Evolutionary conservation across 495 filamentous ascomycete genomes (phyloP).

Genomic region (Xylaria flabelliformis): DNA sequence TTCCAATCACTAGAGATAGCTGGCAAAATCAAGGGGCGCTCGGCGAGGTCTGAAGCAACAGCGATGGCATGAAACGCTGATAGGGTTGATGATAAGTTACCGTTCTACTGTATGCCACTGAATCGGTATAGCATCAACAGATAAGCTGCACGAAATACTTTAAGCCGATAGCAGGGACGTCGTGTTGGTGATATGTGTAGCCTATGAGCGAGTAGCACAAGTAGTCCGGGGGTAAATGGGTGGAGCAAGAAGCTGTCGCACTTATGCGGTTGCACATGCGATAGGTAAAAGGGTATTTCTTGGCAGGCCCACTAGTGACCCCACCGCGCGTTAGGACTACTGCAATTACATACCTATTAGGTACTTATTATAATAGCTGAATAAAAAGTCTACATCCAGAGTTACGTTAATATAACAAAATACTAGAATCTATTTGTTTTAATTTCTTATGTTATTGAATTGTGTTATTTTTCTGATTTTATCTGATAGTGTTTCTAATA

Average conservation of each 20-base stretch:
- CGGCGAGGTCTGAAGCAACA: neutral
- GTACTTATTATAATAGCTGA: too few species aligned
- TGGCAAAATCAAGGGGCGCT: neutral
- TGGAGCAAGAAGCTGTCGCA: conserved; percentile 17
- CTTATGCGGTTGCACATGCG: neutral
- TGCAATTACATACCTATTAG: too few species aligned
- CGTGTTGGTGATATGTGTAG: neutral
- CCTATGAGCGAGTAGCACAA: neutral
- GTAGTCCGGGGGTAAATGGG: neutral
- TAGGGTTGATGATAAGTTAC: neutral
- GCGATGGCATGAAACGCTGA: neutral
- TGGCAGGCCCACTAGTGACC: too few species aligned
- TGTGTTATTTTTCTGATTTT: too few species aligned
- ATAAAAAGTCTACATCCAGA: too few species aligned
- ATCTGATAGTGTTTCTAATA: too few species aligned
- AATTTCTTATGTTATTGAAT: too few species aligned
- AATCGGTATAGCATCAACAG: neutral
- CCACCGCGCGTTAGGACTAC: too few species aligned
- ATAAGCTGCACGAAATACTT: neutral
- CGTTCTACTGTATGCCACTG: neutral
- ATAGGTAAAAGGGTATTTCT: too few species aligned
- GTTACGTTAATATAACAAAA: too few species aligned
- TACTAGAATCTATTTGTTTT: too few species aligned
- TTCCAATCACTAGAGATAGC: neutral
- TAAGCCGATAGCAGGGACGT: conserved; percentile 7